phyloP scores from a whole-genome alignment of 768 basidiomycete species.

The Mycena polygramma region DNA sequence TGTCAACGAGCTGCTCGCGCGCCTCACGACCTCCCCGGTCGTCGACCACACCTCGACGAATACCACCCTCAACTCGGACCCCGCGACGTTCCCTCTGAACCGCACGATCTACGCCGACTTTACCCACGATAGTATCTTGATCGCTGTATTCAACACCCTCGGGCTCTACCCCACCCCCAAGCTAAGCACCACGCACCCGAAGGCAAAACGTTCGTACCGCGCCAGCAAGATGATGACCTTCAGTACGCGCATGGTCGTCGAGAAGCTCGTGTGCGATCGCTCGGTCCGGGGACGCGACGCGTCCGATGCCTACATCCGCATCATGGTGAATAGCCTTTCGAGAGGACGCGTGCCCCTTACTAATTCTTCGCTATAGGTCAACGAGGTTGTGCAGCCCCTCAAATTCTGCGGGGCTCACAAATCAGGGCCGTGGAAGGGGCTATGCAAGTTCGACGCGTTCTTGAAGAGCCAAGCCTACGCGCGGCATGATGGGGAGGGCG shows the following conservation, averaged over 20 bases:
- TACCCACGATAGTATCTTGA: conserved; percentile 87
- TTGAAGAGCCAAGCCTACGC: conserved; percentile 81
- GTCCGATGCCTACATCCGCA: conserved; percentile 66
- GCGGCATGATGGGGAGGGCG: conserved; percentile 74
- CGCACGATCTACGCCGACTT: conserved; percentile 82
- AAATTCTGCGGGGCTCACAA: conserved; percentile 67
- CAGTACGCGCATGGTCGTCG: conserved; percentile 78
- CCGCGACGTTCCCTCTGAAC: conserved; percentile 78
- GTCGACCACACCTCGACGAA: conserved; percentile 82
- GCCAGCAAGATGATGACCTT: conserved; percentile 79
- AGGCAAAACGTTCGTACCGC: conserved; percentile 63
- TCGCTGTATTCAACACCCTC: conserved; percentile 77
- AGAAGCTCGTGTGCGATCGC: conserved; percentile 68
- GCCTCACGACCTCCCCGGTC: conserved; percentile 76
- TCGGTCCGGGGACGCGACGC: conserved; percentile 17
- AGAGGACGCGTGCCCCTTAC: too few relatives aligned
- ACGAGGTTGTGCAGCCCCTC: conserved; percentile 76
- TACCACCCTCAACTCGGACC: conserved; percentile 72
- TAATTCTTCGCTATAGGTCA: conserved; percentile 40
- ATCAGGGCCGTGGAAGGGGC: conserved; percentile 52
- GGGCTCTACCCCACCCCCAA: conserved; percentile 61
- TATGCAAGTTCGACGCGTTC: conserved; percentile 77
- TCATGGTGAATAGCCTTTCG: conserved; percentile 61
- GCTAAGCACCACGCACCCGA: conserved; percentile 50
- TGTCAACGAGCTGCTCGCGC: conserved; percentile 87